Evolutionary conservation across 208 protist genomes (phyloP).

Genomic region (Endotrypanum monterogeii): DNA sequence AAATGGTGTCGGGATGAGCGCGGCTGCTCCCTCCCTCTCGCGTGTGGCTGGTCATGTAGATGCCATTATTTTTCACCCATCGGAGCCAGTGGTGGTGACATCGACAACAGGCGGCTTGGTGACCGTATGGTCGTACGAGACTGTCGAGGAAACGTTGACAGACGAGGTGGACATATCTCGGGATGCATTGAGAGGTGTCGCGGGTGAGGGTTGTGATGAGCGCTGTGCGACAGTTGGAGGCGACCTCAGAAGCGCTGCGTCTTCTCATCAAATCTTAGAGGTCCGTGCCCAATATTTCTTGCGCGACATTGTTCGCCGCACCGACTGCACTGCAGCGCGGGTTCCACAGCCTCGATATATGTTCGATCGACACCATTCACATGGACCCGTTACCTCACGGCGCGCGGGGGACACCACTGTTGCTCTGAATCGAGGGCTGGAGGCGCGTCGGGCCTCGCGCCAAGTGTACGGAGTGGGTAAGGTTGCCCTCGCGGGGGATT

Average conservation of each 20-base stretch:
- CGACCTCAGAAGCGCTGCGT: not conserved
- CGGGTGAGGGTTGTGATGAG: not conserved
- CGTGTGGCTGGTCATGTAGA: conserved; percentile 18
- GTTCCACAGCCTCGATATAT: conserved; percentile 36
- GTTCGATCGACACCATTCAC: conserved; percentile 36
- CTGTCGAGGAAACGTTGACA: not conserved
- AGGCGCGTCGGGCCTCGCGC: not conserved
- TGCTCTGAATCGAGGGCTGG: not conserved
- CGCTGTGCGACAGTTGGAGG: conserved; percentile 3
- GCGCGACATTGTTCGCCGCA: conserved; percentile 34
- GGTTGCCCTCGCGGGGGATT: not conserved
- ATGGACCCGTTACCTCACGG: conserved; percentile 3
- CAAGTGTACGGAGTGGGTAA: conserved; percentile 1
- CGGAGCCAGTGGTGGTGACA: conserved; percentile 50
- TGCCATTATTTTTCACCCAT: conserved; percentile 60
- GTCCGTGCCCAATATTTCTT: conserved; percentile 30
- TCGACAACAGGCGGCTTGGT: conserved; percentile 57
- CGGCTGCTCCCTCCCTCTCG: conserved; percentile 6
- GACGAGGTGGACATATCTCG: not conserved
- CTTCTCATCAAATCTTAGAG: conserved; percentile 10
- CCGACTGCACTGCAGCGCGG: conserved; percentile 13
- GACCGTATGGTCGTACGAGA: conserved; percentile 62
- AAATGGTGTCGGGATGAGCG: not conserved
- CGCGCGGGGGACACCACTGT: not conserved
- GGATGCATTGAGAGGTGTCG: not conserved